Evolutionary conservation across 1,284 basidiomycete genomes (phyloP).

Genomic region (Microbotryum intermedium): DNA sequence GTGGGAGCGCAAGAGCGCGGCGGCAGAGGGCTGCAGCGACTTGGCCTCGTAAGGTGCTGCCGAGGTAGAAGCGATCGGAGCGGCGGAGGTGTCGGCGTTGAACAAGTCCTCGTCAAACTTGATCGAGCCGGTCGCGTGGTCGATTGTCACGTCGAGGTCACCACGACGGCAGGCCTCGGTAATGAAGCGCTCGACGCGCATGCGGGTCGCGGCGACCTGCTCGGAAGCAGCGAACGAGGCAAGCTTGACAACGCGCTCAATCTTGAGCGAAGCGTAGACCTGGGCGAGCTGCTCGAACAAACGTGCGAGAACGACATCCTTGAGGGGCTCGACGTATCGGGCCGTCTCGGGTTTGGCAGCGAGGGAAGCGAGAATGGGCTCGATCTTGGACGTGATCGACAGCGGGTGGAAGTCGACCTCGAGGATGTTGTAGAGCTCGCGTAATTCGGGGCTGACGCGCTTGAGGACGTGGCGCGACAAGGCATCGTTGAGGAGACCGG

Average conservation of each 20-base stretch:
- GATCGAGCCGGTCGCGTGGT: constrained; percentile 80
- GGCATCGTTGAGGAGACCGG: constrained; percentile 75
- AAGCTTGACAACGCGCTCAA: constrained; percentile 64
- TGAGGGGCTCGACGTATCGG: constrained; percentile 81
- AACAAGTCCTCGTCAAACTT: constrained; percentile 66
- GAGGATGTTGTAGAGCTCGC: constrained; percentile 78
- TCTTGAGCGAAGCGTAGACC: constrained; percentile 83
- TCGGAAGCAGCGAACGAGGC: constrained; percentile 55
- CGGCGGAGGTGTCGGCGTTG: constrained; percentile 43
- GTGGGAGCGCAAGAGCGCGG: constrained; percentile 63
- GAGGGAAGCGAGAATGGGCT: constrained; percentile 68
- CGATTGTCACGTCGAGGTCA: constrained; percentile 78
- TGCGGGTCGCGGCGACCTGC: constrained; percentile 51
- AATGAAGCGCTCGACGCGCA: constrained; percentile 55
- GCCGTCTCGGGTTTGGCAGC: constrained; percentile 43
- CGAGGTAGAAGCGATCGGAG: constrained; percentile 38
- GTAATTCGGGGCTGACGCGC: constrained; percentile 65
- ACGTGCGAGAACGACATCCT: constrained; percentile 83
- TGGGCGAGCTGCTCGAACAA: constrained; percentile 90
- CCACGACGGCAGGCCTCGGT: constrained; percentile 85
- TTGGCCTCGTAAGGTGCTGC: constrained; percentile 41
- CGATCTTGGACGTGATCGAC: constrained; percentile 70
- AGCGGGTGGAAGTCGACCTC: constrained; percentile 89
- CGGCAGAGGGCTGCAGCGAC: constrained; percentile 56
- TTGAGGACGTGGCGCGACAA: constrained; percentile 77